Evolutionary conservation across 495 filamentous ascomycete species (phyloP).

Genomic region (Daldinia grandis): DNA sequence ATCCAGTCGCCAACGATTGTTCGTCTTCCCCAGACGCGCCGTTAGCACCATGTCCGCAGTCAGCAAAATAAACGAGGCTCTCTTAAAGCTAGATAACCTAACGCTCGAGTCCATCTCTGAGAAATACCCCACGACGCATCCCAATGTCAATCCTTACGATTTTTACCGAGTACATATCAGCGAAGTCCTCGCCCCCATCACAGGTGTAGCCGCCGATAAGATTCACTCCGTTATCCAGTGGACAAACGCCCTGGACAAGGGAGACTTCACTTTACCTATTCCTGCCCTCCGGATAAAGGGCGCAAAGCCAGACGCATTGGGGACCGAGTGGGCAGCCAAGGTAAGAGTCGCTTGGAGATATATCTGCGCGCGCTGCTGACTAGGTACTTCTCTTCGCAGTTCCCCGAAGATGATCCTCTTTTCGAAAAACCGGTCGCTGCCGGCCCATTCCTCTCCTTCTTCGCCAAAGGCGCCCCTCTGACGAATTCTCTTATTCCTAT

Average conservation of each 20-base stretch:
- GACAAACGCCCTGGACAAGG: conserved; percentile 88
- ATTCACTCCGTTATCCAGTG: conserved; percentile 82
- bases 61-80: conserved; percentile 48
- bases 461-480: conserved; percentile 70
- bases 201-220: conserved; percentile 74
- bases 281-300: conserved; percentile 83
- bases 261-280: conserved; percentile 82
- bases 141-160: conserved; percentile 84
- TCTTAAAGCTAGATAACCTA: conserved; percentile 50
- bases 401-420: conserved; percentile 76
- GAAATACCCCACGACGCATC: conserved; percentile 65
- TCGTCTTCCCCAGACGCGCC: conserved; percentile 30
- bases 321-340: conserved; percentile 74
- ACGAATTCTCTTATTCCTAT: conserved; percentile 67
- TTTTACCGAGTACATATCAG: conserved; percentile 87
- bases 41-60: conserved; percentile 40
- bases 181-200: conserved; percentile 73
- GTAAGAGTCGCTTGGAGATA: conserved; percentile 42
- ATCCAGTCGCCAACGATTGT: not conserved
- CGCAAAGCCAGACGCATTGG: conserved; percentile 78
- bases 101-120: conserved; percentile 50
- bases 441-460: conserved; percentile 82
- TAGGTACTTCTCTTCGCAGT: conserved; percentile 53
- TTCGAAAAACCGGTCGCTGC: conserved; percentile 69
- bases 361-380: conserved; percentile 5